These are phyloP conservation scores for Eudorina sp. DNA, from an alignment of 139 green algal species.

Conservation along the genomic window DNA sequence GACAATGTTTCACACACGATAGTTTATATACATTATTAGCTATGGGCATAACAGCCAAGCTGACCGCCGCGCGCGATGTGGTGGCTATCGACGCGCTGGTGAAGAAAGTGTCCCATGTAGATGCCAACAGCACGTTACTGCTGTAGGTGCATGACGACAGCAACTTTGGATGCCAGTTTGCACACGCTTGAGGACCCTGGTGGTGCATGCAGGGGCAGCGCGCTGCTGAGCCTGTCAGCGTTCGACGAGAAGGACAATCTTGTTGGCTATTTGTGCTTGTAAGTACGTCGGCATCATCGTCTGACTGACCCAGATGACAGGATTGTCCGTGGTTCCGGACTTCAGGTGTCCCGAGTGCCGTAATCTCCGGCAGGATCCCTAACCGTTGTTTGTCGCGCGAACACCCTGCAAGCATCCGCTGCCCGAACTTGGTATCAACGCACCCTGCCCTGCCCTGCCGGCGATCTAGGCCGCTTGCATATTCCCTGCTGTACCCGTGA, in stretches of 20 bases:
- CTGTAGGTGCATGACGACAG: background rate
- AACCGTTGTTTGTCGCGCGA: background rate
- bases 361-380: background rate
- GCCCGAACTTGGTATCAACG: no score
- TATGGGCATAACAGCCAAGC: slow-evolving; percentile 9
- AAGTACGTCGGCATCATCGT: background rate
- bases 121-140: background rate
- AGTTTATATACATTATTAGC: background rate
- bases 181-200: no score
- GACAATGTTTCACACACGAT: background rate
- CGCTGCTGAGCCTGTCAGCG: slow-evolving; percentile 54
- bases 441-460: no score
- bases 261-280: slow-evolving; percentile 63
- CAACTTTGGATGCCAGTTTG: no score
- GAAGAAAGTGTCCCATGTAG: background rate
- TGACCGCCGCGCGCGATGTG: slow-evolving; percentile 12
- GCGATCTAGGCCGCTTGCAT: no score
- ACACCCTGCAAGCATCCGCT: no score
- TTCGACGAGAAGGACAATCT: slow-evolving; percentile 49
- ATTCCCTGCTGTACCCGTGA: no score
- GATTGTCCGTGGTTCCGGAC: no score
- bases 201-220: slow-evolving; percentile 52
- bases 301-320: no score
- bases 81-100: slow-evolving; percentile 23
- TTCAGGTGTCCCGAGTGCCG: background rate